Evolutionary conservation across 805 yeast genomes (phyloP), one percentile per base, ranked within the genome.

Genomic region (Lachancea fermentati): DNA sequence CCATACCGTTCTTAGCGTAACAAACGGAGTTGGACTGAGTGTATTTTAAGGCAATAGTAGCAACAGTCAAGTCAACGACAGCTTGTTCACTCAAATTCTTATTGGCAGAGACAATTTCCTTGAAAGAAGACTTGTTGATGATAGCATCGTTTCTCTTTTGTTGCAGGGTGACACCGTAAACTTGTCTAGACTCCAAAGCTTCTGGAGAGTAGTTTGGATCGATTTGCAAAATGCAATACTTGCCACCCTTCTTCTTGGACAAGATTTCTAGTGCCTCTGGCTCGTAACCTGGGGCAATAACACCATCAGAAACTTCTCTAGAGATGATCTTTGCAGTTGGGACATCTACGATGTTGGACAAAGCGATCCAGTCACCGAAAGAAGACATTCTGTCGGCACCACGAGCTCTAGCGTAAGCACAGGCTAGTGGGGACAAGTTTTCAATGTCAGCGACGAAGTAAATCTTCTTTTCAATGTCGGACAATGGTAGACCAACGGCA

Each of bases 341-440:
- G 40, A 84, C 72, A 66, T 93, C 98, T 52, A 93, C 98, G 67
- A 85, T 85, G 75, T 91, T 91, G 47, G 97, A 88, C 50, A 93
- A 75, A 34, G 98, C 98, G 59, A 93, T 93, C 75, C 88, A 93
- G 69, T 93, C 98, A 63, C 98, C 98, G 63, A 93, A 93, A 11
- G 96, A 85, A 4, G 97, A 89, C 98, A 93, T 93, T 77, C 98
- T 83, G 70, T 93, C 98, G 53, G 98, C 98, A 67, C 98, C 98
- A 69, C 98, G 85, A 42, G 98, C 98, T 71, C 97, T 85, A 29
- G 98, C 98, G 60, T 93, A 93, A 43, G 98, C 98, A 61, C 85
- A 84, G 49, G 98, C 98, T 61, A 93, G 75, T 42, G 98, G 97
- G 9, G 97, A 86, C 63, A 93, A 73, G 74, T 89, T 86, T 67